phyloP scores from a whole-genome alignment of 306 rosid genomes.

The Rosa chinensis region DNA sequence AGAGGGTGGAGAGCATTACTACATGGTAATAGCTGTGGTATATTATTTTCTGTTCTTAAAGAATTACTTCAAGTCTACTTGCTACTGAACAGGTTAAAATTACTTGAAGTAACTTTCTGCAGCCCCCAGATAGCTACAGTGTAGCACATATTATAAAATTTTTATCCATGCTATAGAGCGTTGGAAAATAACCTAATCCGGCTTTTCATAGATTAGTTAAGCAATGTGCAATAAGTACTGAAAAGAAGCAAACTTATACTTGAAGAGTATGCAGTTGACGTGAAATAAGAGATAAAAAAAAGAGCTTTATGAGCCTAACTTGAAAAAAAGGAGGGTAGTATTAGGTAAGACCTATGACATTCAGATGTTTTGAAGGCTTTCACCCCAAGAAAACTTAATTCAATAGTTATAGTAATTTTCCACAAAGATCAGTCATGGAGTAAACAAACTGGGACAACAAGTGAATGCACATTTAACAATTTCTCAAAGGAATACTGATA shows the following conservation, averaged over 20 bases:
- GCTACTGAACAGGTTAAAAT: not conserved
- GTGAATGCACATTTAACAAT: not conserved
- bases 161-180: not conserved
- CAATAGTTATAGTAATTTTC: not conserved
- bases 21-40: not conserved
- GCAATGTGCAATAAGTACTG: not conserved
- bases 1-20: not conserved
- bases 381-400: slow-evolving; percentile 4
- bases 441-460: not conserved
- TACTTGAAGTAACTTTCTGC: not conserved
- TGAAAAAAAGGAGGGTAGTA: not conserved
- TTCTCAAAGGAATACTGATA: not conserved
- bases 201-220: not conserved
- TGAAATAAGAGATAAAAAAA: not conserved
- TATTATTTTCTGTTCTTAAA: not conserved
- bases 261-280: not conserved
- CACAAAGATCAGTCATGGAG: not conserved
- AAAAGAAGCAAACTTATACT: slow-evolving; percentile 6
- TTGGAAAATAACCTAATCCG: not conserved
- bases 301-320: not conserved
- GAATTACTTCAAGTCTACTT: not conserved
- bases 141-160: not conserved
- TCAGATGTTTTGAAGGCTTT: slow-evolving; percentile 12
- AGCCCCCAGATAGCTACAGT: not conserved
- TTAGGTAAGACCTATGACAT: not conserved